Percentiles rank a stretch among this genome's conserved stretches.
Evolutionary conservation across 2,329 filamentous ascomycete species (phyloP).

Genomic region (Huntiella moniliformis): DNA sequence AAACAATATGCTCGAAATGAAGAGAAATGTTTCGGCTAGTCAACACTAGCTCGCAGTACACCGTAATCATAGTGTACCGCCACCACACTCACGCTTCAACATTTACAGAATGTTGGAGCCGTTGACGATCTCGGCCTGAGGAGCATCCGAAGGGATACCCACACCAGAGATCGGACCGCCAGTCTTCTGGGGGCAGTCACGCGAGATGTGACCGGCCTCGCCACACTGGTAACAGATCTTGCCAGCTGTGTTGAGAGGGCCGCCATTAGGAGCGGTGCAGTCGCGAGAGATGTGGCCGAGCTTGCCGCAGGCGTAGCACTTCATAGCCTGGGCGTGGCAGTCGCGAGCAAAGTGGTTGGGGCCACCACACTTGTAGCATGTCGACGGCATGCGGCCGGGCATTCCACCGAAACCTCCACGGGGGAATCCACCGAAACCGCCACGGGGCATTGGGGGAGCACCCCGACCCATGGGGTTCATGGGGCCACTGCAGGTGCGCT

Average conservation of each 20-base stretch:
- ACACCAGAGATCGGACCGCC: conserved; percentile 13
- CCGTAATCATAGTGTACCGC: too few relatives aligned
- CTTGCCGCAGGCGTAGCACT: conserved; percentile 95
- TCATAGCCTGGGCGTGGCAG: conserved; percentile 96
- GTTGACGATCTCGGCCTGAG: conserved; percentile 1
- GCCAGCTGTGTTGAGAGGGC: conserved; percentile 82
- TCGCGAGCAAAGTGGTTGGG: conserved; percentile 98
- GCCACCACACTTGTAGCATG: conserved; percentile 59
- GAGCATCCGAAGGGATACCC: neutral
- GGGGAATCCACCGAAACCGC: conserved; percentile 43
- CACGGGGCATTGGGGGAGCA: conserved; percentile 43
- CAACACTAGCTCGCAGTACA: too few relatives aligned
- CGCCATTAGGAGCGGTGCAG: conserved; percentile 92
- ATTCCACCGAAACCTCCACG: conserved; percentile 60
- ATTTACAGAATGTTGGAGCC: conserved; percentile 17
- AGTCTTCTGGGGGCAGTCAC: conserved; percentile 70
- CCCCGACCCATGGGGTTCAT: conserved; percentile 52
- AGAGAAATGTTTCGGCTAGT: neutral
- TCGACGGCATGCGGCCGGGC: conserved; percentile 38
- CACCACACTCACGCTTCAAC: neutral
- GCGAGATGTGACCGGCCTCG: conserved; percentile 86
- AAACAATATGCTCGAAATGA: conserved; percentile 7
- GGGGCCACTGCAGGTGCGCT: conserved; percentile 63
- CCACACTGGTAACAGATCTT: conserved; percentile 99
- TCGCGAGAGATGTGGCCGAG: conserved; percentile 83